These are phyloP conservation scores for Dioszegia hungarica DNA, from an alignment of 768 basidiomycete species.

Conservation along the genomic window DNA sequence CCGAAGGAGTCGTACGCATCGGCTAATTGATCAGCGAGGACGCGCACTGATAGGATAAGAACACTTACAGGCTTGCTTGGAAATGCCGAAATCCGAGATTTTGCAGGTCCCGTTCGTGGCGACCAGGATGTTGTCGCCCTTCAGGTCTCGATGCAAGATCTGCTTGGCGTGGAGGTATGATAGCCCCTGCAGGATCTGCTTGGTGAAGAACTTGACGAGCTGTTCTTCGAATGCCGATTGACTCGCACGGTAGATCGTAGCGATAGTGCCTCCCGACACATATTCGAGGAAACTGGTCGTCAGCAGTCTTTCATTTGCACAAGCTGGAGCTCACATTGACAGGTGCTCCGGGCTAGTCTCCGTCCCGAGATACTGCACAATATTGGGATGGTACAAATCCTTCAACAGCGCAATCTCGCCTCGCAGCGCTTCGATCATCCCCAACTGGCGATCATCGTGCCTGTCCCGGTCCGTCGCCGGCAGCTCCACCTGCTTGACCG, in stretches of 20 bases:
- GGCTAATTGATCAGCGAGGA: constrained; percentile 49
- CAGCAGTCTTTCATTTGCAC: constrained; percentile 9
- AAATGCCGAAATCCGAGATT: constrained; percentile 90
- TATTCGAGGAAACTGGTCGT: constrained; percentile 87
- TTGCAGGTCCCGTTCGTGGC: constrained; percentile 89
- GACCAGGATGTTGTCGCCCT: constrained; percentile 96
- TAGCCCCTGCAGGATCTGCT: constrained; percentile 83
- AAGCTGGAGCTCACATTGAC: constrained; percentile 68
- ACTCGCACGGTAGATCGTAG: constrained; percentile 68
- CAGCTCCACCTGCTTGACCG: constrained; percentile 97
- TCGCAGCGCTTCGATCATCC: constrained; percentile 83
- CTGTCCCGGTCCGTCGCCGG: constrained; percentile 87
- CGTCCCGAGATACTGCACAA: constrained; percentile 86
- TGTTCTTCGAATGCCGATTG: constrained; percentile 90
- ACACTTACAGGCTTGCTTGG: constrained; percentile 66
- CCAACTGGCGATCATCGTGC: constrained; percentile 74
- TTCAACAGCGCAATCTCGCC: constrained; percentile 92
- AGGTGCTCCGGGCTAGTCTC: constrained; percentile 81
- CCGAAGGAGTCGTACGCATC: constrained; percentile 74
- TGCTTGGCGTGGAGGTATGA: constrained; percentile 87
- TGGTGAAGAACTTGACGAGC: constrained; percentile 86
- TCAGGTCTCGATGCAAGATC: constrained; percentile 92
- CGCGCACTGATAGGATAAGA: neutral
- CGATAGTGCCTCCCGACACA: constrained; percentile 94
- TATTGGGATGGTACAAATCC: constrained; percentile 92